Conservation (phyloP, 768 basidiomycete genomes). For the Trichaptum fuscoviolaceum region DNA sequence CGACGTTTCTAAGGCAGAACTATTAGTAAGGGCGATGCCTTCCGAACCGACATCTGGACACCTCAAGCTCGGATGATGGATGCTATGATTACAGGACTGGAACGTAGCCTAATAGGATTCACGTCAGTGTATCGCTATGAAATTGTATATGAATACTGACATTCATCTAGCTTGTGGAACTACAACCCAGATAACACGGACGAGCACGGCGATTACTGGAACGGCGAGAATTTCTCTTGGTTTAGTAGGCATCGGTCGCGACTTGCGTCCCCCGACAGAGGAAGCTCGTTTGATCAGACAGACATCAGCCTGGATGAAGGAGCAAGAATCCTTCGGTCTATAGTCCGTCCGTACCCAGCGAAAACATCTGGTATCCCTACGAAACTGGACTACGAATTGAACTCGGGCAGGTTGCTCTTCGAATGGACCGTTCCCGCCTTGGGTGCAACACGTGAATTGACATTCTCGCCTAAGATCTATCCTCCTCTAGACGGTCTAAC, state of each 20-base stretch:
- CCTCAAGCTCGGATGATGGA: conserved; percentile 96
- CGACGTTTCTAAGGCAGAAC: conserved; percentile 1
- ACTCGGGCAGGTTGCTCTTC: conserved; percentile 58
- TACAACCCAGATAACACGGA: conserved; percentile 90
- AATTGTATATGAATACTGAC: not conserved
- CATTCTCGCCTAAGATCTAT: conserved; percentile 13
- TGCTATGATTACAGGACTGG: conserved; percentile 79
- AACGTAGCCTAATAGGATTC: conserved; percentile 72
- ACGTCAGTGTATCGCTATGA: conserved; percentile 51
- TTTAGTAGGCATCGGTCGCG: conserved; percentile 53
- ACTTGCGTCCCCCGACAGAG: conserved; percentile 10
- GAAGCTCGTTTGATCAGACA: conserved; percentile 39
- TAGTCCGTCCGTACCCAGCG: conserved; percentile 88
- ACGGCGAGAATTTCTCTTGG: conserved; percentile 97
- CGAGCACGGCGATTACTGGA: conserved; percentile 80
- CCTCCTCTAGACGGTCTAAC: conserved; percentile 37
- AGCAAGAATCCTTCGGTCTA: conserved; percentile 63
- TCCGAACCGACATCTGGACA: conserved; percentile 63
- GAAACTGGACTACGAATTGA: conserved; percentile 71
- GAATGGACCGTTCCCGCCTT: conserved; percentile 50
- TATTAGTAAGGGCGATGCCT: conserved; percentile 62
- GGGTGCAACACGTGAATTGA: conserved; percentile 1
- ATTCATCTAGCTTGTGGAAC: conserved; percentile 71
- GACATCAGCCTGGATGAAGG: conserved; percentile 78
- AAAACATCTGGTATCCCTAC: conserved; percentile 86